Evolutionary conservation across 352 stramenopile species (phyloP).

Genomic region (Pythium inflatum): DNA sequence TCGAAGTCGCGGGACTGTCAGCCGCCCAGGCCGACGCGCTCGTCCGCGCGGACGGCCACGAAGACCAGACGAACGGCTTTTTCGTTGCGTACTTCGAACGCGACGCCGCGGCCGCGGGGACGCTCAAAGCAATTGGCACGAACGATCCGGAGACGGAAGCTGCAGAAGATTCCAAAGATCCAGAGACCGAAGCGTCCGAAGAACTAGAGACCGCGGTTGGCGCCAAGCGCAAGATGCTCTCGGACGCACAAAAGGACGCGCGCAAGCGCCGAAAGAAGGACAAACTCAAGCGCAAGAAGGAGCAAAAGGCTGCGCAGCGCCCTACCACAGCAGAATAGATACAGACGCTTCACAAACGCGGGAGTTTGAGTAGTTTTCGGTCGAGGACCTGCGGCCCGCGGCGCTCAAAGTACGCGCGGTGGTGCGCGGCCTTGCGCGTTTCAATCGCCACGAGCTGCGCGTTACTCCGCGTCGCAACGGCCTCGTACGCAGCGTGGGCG

Average conservation of each 20-base stretch:
- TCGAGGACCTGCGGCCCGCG: slow-evolving; percentile 30
- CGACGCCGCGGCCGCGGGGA: slow-evolving; percentile 1
- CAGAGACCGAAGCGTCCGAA: neutral
- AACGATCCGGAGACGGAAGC: slow-evolving; percentile 9
- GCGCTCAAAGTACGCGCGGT: slow-evolving; percentile 51
- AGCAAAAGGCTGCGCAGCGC: slow-evolving; percentile 27
- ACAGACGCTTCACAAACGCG: slow-evolving; percentile 16
- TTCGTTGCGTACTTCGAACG: slow-evolving; percentile 97
- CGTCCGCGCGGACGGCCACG: slow-evolving; percentile 90
- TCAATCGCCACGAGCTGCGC: slow-evolving; percentile 59
- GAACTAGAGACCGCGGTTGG: neutral
- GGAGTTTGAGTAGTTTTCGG: neutral
- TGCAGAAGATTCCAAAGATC: neutral
- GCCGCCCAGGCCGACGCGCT: slow-evolving; percentile 75
- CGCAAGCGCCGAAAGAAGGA: slow-evolving; percentile 66
- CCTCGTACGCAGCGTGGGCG: slow-evolving; percentile 52
- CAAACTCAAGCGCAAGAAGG: slow-evolving; percentile 73
- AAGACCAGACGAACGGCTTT: slow-evolving; percentile 96
- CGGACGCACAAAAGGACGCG: slow-evolving; percentile 60
- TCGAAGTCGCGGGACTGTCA: slow-evolving; percentile 58
- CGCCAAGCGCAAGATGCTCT: slow-evolving; percentile 68
- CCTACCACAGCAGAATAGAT: slow-evolving; percentile 10
- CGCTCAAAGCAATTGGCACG: too few species aligned
- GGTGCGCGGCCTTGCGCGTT: slow-evolving; percentile 46
- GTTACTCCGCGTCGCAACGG: slow-evolving; percentile 51